Conservation (phyloP, 2,329 filamentous ascomycete genomes). For the Arthrobotrys musiformis region DNA sequence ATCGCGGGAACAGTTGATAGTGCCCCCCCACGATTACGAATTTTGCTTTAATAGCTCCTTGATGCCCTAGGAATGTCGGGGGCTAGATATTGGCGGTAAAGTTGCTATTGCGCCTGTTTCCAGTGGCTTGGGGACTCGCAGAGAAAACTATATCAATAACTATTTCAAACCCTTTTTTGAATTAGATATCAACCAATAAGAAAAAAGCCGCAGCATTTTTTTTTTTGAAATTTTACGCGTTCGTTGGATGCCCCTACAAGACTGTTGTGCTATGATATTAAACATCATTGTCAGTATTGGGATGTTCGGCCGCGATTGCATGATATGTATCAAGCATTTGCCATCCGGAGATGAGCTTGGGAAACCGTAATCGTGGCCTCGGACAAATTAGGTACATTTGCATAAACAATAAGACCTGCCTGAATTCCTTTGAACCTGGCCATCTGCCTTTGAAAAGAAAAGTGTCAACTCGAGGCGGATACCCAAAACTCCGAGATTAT, state of each 20-base stretch:
- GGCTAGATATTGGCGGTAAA: background rate
- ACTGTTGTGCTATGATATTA: background rate
- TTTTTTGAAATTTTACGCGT: too few relatives aligned
- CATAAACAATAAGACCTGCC: background rate
- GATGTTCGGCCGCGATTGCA: background rate
- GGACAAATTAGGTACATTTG: slow-evolving; percentile 5
- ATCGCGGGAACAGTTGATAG: background rate
- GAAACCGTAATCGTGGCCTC: background rate
- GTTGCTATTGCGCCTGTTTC: background rate
- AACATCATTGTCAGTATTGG: background rate
- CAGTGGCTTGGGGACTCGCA: background rate
- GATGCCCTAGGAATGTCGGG: background rate
- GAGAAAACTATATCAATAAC: background rate
- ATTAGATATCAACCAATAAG: background rate
- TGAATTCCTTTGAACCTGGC: background rate
- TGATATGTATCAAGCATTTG: background rate
- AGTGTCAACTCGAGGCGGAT: slow-evolving; percentile 9
- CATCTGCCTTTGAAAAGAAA: background rate
- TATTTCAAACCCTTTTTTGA: background rate
- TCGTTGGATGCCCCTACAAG: background rate
- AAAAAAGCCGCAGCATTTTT: background rate
- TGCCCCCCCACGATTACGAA: background rate
- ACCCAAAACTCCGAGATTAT: background rate
- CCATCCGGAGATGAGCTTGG: background rate
- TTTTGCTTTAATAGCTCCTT: background rate